Conservation (phyloP, 129 eudicot species). For the Flaveria bidentis region DNA sequence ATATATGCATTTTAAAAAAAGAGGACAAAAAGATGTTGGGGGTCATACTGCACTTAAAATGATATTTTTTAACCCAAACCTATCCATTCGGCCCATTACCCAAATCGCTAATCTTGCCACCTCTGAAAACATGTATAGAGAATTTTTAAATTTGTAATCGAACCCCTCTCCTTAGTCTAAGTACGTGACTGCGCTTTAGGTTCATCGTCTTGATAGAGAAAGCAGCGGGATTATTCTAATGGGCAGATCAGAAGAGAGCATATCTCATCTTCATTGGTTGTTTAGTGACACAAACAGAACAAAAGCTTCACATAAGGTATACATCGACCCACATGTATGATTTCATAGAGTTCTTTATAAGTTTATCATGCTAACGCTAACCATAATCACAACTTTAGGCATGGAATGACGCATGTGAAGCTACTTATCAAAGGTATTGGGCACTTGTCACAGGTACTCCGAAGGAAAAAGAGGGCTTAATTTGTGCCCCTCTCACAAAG, state of each 20-base stretch:
- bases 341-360: not conserved
- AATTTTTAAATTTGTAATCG: not conserved
- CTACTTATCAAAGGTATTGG: conserved; percentile 78
- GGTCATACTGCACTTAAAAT: not conserved
- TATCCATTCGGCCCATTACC: not conserved
- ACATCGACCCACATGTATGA: not conserved
- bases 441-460: conserved; percentile 89
- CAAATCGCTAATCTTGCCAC: not conserved
- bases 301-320: conserved; percentile 59
- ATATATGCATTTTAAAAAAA: not conserved
- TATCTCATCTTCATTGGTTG: conserved; percentile 63
- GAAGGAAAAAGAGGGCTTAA: conserved; percentile 74
- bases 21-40: not conserved
- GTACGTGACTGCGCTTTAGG: conserved; percentile 43
- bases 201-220: conserved; percentile 96
- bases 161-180: conserved; percentile 8
- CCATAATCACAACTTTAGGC: conserved; percentile 42
- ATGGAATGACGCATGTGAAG: conserved; percentile 57
- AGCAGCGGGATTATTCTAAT: conserved; percentile 82
- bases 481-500: conserved; percentile 84
- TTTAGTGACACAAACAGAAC: conserved; percentile 51
- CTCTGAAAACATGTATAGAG: not conserved
- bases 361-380: conserved; percentile 9
- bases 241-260: conserved; percentile 89
- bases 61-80: conserved; percentile 6